Percentiles rank a stretch among this genome's conserved stretches.
Evolutionary conservation across 371 early-diverging fungal species (phyloP).

Genomic region (Apophysomyces elegans): DNA sequence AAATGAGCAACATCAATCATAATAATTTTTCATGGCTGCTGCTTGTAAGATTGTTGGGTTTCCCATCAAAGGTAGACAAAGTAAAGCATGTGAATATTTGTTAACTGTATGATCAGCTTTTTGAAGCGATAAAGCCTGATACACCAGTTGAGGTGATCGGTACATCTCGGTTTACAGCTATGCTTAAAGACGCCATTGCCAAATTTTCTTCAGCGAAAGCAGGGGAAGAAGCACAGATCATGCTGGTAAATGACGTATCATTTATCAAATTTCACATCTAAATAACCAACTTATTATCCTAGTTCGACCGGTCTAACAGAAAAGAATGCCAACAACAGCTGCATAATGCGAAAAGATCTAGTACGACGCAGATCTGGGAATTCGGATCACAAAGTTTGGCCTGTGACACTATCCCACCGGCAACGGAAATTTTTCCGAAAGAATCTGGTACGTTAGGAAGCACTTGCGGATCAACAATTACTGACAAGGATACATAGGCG

Average conservation of each 20-base stretch:
- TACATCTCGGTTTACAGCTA: slow-evolving; percentile 9
- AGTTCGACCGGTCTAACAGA: slow-evolving; percentile 23
- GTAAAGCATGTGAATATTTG: neutral
- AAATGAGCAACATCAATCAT: neutral
- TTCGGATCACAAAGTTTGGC: slow-evolving; percentile 9
- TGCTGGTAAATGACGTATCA: slow-evolving; percentile 12
- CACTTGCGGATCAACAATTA: no score
- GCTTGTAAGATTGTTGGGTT: neutral
- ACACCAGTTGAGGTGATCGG: slow-evolving; percentile 14
- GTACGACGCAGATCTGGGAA: slow-evolving; percentile 8
- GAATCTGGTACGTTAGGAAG: slow-evolving; percentile 3
- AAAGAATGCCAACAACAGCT: slow-evolving; percentile 6
- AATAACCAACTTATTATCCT: neutral
- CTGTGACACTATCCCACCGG: neutral
- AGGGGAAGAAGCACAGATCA: neutral
- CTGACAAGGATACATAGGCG: slow-evolving; percentile 6
- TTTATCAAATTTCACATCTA: neutral
- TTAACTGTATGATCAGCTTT: neutral
- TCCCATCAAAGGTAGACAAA: neutral
- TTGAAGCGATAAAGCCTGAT: neutral
- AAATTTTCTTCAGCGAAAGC: neutral
- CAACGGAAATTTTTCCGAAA: slow-evolving; percentile 12
- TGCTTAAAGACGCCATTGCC: slow-evolving; percentile 11
- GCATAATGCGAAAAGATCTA: neutral
- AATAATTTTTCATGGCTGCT: neutral